Evolutionary conservation across 2,329 filamentous ascomycete genomes (phyloP), one percentile per base, ranked within the genome.

Genomic region (Rutstroemia sp.): DNA sequence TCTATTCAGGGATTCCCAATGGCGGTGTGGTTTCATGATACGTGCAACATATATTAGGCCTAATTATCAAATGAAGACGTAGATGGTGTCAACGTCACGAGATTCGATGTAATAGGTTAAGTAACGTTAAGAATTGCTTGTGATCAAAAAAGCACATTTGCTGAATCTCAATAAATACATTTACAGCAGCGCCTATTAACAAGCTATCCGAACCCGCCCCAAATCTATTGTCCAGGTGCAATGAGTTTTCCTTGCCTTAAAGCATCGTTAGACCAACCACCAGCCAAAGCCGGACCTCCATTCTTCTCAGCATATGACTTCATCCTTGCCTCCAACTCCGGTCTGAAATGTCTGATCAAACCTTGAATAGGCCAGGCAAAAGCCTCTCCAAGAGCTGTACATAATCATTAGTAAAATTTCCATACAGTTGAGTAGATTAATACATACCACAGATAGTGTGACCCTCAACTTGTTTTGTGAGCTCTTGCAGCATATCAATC

Each of bases 351-450:
- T 69, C 94, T 87, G 75, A 99, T 99, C 59, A 99, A 82, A 73
- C 94, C 94, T 77, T 99, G 94, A 64, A 99, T 87, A 62, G 94
- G 94, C 94, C 94, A 99, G 62, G 94, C 92, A 67, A 99, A 99
- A 61, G 94, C 94, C 78, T 99, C 94, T 58, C 94, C 94, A 62
- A 99, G 78, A 74, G 92, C 86, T 88, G 60, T 7, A 46, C 44
- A 59, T 59, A 50, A 63, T 64, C 44, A 62, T 60, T 45, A 49
- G 10, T 36, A 27, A 40, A 27, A 16, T 10, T 38, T n/a, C 12
- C 21, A 9, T 30, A 2, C 34, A 10, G 25, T 47, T n/a, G 47
- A 25, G 30, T 14, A 34, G 30, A 34, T 10, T 17, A 45, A 19
- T 48, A 78, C 83, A 71, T 82, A 88, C 85, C 94, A 75, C 94